phyloP scores from a whole-genome alignment of 1,284 basidiomycete species.

The Apiotrichum akiyoshidainum region DNA sequence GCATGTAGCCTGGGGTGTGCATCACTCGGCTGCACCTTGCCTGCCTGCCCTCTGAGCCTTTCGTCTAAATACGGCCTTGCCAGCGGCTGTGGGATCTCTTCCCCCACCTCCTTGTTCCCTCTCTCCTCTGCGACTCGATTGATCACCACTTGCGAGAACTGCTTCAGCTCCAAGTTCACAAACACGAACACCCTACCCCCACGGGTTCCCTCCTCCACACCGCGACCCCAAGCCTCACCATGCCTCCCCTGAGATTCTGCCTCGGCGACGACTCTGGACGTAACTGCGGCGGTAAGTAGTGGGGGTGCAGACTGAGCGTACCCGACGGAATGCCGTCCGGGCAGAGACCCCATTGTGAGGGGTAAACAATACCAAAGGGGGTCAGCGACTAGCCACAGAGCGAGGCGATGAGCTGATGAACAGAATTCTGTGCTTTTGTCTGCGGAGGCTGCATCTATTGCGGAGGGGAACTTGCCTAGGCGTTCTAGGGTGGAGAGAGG shows the following conservation, averaged over 20 bases:
- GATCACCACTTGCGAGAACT: too few species aligned
- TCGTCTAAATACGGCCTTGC: too few species aligned
- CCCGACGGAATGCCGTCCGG: neutral
- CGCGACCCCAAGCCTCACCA: neutral
- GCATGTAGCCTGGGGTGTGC: too few species aligned
- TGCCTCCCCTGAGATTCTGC: neutral
- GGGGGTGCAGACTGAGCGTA: neutral
- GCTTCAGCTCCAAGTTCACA: too few species aligned
- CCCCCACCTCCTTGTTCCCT: too few species aligned
- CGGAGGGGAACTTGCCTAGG: neutral
- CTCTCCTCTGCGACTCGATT: too few species aligned
- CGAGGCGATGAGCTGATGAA: neutral
- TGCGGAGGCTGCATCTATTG: slow-evolving; percentile 3
- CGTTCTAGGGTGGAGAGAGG: too few species aligned
- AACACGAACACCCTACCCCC: too few species aligned
- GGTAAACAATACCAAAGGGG: neutral
- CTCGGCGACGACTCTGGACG: neutral
- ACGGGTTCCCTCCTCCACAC: too few species aligned
- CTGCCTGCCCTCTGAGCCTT: too few species aligned
- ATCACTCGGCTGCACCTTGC: too few species aligned
- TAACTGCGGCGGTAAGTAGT: neutral
- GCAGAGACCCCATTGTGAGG: neutral
- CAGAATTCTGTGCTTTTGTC: slow-evolving; percentile 1
- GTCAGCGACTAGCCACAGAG: neutral
- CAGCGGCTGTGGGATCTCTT: too few species aligned